Conservation (phyloP, 2,329 filamentous ascomycete species). For the Hortaea werneckii region DNA sequence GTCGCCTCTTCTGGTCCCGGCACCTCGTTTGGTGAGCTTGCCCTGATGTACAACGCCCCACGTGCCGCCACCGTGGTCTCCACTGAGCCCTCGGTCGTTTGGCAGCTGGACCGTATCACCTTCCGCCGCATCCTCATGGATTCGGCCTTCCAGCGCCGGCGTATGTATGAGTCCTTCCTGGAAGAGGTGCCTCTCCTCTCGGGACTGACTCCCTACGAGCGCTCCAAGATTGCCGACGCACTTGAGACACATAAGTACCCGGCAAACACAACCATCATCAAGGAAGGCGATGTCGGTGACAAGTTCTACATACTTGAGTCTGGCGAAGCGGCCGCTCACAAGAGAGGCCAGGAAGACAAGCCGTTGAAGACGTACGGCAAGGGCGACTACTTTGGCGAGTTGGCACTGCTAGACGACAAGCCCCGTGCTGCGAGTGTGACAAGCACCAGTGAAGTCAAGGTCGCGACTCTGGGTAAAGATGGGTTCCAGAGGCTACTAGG, state of each 20-base stretch:
- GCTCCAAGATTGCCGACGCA: slow-evolving; percentile 94
- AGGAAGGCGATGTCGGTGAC: slow-evolving; percentile 81
- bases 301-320: slow-evolving; percentile 85
- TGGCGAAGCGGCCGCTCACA: slow-evolving; percentile 79
- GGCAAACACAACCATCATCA: slow-evolving; percentile 72
- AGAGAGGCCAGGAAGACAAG: slow-evolving; percentile 53
- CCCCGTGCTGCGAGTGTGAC: slow-evolving; percentile 85
- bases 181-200: slow-evolving; percentile 83
- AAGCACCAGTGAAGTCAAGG: slow-evolving; percentile 78
- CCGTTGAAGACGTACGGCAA: slow-evolving; percentile 75
- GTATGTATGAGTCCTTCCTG: slow-evolving; percentile 95
- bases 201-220: slow-evolving; percentile 79
- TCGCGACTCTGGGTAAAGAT: slow-evolving; percentile 82
- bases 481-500: slow-evolving; percentile 90
- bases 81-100: slow-evolving; percentile 71
- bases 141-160: slow-evolving; percentile 86
- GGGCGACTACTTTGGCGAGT: slow-evolving; percentile 94
- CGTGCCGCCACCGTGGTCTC: slow-evolving; percentile 90
- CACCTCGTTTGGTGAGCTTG: slow-evolving; percentile 91
- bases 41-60: slow-evolving; percentile 97
- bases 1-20: slow-evolving; percentile 76
- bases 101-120: slow-evolving; percentile 89
- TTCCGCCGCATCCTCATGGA: slow-evolving; percentile 98
- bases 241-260: slow-evolving; percentile 83
- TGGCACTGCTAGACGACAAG: slow-evolving; percentile 86